Conservation (phyloP, 2,329 filamentous ascomycete species). For the Westerdykella aurantiaca region DNA sequence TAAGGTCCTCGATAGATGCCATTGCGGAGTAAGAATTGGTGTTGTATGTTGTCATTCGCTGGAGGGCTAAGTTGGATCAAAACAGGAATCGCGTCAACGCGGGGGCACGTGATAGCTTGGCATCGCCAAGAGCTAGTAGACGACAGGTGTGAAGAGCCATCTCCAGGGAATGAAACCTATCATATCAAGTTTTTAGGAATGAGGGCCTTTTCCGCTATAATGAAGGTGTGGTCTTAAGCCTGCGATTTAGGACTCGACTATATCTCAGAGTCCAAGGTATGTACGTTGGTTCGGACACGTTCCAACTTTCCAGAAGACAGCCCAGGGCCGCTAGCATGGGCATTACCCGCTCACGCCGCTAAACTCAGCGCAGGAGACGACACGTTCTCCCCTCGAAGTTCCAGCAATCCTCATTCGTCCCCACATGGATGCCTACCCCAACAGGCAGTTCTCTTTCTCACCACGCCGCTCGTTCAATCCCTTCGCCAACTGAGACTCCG, state of each 20-base stretch:
- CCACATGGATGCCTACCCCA: slow-evolving; percentile 41
- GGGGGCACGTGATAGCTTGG: slow-evolving; percentile 10
- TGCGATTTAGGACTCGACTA: too few species aligned
- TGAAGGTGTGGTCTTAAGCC: too few species aligned
- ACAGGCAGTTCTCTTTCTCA: slow-evolving; percentile 33
- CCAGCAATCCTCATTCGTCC: slow-evolving; percentile 4
- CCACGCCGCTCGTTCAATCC: slow-evolving; percentile 12
- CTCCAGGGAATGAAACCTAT: background rate
- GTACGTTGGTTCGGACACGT: too few species aligned
- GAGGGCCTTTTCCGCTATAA: too few species aligned
- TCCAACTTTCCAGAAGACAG: too few species aligned
- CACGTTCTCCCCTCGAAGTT: slow-evolving; percentile 12
- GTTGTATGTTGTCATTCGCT: slow-evolving; percentile 1
- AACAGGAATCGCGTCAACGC: slow-evolving; percentile 6
- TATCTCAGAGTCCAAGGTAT: too few species aligned
- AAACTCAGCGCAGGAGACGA: slow-evolving; percentile 14
- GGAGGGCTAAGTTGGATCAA: background rate
- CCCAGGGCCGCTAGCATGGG: background rate
- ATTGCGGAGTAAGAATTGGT: slow-evolving; percentile 10
- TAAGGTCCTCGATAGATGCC: slow-evolving; percentile 38
- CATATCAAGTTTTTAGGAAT: too few species aligned
- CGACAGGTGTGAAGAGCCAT: background rate
- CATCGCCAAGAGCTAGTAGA: background rate
- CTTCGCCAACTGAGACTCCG: slow-evolving; percentile 8
- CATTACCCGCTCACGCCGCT: slow-evolving; percentile 8